Base-by-base conservation (phyloP, 148 eudicot species). In the Rheum nobile region DNA sequence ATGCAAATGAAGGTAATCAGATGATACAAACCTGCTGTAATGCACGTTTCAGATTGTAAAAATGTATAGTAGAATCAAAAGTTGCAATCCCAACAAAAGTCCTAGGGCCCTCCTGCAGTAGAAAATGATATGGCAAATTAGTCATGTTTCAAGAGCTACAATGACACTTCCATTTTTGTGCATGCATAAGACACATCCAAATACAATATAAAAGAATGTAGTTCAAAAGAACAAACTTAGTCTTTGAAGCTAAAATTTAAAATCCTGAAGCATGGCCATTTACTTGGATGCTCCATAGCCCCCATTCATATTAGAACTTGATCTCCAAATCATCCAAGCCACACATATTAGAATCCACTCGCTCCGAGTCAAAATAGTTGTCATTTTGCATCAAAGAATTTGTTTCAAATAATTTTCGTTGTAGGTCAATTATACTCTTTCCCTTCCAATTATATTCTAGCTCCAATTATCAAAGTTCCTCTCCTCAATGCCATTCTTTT, bases 21-120 rank as follows among this genome's bases (percentile, higher is more conserved):
- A 24, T 50, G 46, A 50, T 46, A 72, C 70, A 76, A 73, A 96
- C 99, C 99, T 96, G 99, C 85, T 92, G 97, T 57, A 85, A 77
- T 77, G 92, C 96, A 47, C 99, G 96, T 82, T 88, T 96, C 70
- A 96, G 81, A 80, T 96, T 92, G 86, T 96, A 96, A 78, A 96
- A 96, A 80, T 96, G 99, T 78, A 96, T 87, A 17, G 96, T 96
- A 46, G 92, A 90, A 79, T 96, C 99, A 86, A 87, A 96, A 72
- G 99, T 96, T 73, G 99, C 97, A 57, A 96, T 84, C 52, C 99
- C 99, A 68, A 90, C 99, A 88, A 88, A 84, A 73, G 99, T 96
- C 74, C 96, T 86, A 47, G 91, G 94, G 78, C 92, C 97, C 79
- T 90, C 97, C 99, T 96, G 94, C 77, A 84, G 35, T 71, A 22